phyloP scores from a whole-genome alignment of 2,329 filamentous ascomycete genomes.

The Daldinia eschscholtzii region DNA sequence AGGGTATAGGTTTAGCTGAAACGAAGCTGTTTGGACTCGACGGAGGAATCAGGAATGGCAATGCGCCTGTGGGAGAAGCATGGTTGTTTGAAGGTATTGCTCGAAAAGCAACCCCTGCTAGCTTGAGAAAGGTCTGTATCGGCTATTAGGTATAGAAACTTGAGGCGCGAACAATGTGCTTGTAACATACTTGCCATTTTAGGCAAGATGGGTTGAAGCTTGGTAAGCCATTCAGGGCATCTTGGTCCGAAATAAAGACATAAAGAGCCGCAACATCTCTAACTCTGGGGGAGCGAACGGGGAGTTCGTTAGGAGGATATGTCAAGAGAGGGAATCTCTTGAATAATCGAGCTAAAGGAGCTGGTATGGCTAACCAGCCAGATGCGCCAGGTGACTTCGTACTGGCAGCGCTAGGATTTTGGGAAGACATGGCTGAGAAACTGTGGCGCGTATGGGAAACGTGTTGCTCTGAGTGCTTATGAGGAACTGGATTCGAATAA shows the following conservation, averaged over 20 bases:
- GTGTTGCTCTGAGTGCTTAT: neutral
- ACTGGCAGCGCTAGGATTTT: slow-evolving; percentile 32
- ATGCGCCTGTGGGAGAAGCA: slow-evolving; percentile 86
- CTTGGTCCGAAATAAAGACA: slow-evolving; percentile 78
- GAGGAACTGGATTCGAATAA: neutral
- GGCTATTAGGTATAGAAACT: slow-evolving; percentile 14
- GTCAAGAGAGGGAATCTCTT: slow-evolving; percentile 83
- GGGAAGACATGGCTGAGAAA: slow-evolving; percentile 29
- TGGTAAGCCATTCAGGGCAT: slow-evolving; percentile 71
- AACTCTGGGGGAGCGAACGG: slow-evolving; percentile 60
- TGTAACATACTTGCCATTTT: slow-evolving; percentile 85
- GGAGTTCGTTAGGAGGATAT: slow-evolving; percentile 81
- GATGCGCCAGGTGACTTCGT: slow-evolving; percentile 46
- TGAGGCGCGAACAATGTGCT: slow-evolving; percentile 3
- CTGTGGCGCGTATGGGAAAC: neutral
- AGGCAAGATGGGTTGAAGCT: slow-evolving; percentile 94
- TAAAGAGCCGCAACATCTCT: slow-evolving; percentile 71
- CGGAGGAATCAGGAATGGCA: slow-evolving; percentile 84
- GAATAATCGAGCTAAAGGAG: slow-evolving; percentile 85
- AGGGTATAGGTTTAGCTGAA: slow-evolving; percentile 63
- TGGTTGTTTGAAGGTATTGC: slow-evolving; percentile 86
- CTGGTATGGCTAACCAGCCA: slow-evolving; percentile 71
- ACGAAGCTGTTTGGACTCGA: slow-evolving; percentile 52
- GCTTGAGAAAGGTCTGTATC: slow-evolving; percentile 81
- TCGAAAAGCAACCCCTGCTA: slow-evolving; percentile 76